Percentiles rank a stretch among this genome's conserved stretches.
phyloP scores from a whole-genome alignment of 345 rosid genomes.

The Viola odorata region DNA sequence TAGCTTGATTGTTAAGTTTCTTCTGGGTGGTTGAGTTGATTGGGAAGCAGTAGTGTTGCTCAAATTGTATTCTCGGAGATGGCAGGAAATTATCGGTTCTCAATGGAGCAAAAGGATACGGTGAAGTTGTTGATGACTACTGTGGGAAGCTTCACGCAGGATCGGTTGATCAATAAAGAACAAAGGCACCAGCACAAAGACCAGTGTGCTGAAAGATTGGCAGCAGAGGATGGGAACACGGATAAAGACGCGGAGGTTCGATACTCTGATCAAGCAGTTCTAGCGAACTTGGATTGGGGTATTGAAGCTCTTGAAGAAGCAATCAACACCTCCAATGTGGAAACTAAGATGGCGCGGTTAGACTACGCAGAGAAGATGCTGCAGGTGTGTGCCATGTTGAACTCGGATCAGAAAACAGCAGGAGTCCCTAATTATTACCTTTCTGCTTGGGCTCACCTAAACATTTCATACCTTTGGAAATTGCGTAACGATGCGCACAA shows the following conservation, averaged over 20 bases:
- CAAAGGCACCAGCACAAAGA: conserved; percentile 50
- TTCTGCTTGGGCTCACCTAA: conserved; percentile 66
- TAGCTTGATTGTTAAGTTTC: neutral
- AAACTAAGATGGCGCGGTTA: conserved; percentile 50
- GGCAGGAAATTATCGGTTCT: conserved; percentile 37
- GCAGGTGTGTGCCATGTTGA: conserved; percentile 58
- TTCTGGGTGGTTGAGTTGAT: neutral
- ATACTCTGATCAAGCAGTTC: conserved; percentile 63
- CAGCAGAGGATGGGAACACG: conserved; percentile 44
- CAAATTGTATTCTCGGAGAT: conserved; percentile 15
- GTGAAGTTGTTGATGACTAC: conserved; percentile 30
- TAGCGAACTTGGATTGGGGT: conserved; percentile 64
- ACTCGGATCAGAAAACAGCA: conserved; percentile 46
- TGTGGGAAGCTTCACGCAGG: conserved; percentile 42
- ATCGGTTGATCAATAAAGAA: conserved; percentile 38
- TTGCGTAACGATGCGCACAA: conserved; percentile 30
- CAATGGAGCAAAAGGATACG: conserved; percentile 45
- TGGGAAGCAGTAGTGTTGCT: neutral
- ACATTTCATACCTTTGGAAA: conserved; percentile 55
- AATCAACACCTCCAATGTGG: conserved; percentile 47
- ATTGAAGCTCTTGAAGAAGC: conserved; percentile 73
- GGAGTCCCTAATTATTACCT: conserved; percentile 69
- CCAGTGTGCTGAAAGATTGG: conserved; percentile 62
- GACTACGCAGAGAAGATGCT: conserved; percentile 67
- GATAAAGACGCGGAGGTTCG: conserved; percentile 36